A percentile compares a stretch with the other conserved stretches of the same genome.
These are phyloP conservation scores for Tricholoma sp. DNA, from an alignment of 768 basidiomycete genomes.

Conservation along the genomic window DNA sequence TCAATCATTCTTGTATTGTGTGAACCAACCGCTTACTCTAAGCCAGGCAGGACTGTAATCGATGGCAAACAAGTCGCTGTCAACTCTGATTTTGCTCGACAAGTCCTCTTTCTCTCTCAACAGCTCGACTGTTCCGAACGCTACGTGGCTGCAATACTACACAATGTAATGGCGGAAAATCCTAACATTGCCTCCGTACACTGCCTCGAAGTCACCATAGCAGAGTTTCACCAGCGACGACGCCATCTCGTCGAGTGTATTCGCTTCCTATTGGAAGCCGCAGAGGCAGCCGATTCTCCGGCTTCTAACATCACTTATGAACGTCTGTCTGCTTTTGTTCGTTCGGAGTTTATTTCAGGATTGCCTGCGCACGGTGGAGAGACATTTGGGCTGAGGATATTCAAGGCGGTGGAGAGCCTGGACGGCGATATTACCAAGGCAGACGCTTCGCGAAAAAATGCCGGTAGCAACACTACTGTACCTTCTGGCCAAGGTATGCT, in stretches of 20 bases:
- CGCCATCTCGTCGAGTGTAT: slow-evolving; percentile 68
- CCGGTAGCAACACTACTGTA: slow-evolving; percentile 52
- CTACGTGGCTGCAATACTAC: slow-evolving; percentile 65
- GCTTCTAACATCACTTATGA: slow-evolving; percentile 44
- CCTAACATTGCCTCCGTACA: slow-evolving; percentile 57
- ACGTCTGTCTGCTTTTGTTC: slow-evolving; percentile 51
- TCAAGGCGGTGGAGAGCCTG: slow-evolving; percentile 59
- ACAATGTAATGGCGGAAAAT: slow-evolving; percentile 55
- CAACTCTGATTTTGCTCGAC: slow-evolving; percentile 75
- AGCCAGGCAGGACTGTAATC: slow-evolving; percentile 58
- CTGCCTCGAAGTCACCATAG: slow-evolving; percentile 60
- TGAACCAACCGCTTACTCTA: slow-evolving; percentile 4
- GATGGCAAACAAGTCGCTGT: slow-evolving; percentile 65
- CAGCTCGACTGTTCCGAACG: slow-evolving; percentile 81
- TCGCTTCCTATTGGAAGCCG: slow-evolving; percentile 61
- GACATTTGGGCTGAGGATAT: slow-evolving; percentile 49
- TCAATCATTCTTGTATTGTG: slow-evolving; percentile 1
- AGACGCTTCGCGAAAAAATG: slow-evolving; percentile 56
- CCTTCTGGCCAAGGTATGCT: slow-evolving; percentile 53
- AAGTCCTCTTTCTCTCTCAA: slow-evolving; percentile 73
- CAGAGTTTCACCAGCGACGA: slow-evolving; percentile 65
- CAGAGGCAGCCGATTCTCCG: slow-evolving; percentile 41
- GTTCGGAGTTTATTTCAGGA: slow-evolving; percentile 44
- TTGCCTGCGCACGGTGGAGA: slow-evolving; percentile 31
- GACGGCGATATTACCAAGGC: slow-evolving; percentile 49